Evolutionary conservation across 441 rosid species (phyloP).

Genomic region (Geranium incanum): DNA sequence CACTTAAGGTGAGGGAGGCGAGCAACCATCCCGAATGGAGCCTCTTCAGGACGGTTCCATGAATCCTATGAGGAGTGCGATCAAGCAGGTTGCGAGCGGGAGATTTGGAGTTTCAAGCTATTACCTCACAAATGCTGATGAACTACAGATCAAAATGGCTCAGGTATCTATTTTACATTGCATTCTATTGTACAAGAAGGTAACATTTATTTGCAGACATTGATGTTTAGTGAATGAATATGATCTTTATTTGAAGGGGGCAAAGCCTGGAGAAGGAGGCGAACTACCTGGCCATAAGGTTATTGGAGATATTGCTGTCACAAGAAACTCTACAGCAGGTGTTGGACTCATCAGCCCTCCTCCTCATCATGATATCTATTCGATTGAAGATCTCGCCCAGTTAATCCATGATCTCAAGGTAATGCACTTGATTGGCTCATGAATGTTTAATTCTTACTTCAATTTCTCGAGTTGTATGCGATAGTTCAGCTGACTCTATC

Average conservation of each 20-base stretch:
- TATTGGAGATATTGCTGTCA: constrained; percentile 94
- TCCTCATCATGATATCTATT: constrained; percentile 99
- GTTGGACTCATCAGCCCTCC: constrained; percentile 99
- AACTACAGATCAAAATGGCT: constrained; percentile 98
- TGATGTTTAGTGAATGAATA: constrained; percentile 40
- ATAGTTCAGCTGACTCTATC: constrained; percentile 9
- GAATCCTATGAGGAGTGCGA: constrained; percentile 96
- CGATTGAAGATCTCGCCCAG: constrained; percentile 99
- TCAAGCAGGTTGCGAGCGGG: constrained; percentile 99
- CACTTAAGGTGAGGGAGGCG: constrained; percentile 94
- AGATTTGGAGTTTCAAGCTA: constrained; percentile 98
- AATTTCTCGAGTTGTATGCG: background rate
- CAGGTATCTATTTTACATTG: constrained; percentile 53
- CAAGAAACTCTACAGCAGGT: constrained; percentile 96
- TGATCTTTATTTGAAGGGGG: constrained; percentile 47
- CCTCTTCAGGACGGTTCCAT: constrained; percentile 85
- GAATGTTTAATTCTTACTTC: background rate
- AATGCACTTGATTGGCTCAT: background rate
- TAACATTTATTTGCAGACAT: background rate
- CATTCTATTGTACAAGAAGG: background rate
- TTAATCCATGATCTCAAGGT: constrained; percentile 99
- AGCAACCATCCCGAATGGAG: constrained; percentile 96
- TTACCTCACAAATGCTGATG: constrained; percentile 96
- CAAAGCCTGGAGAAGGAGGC: constrained; percentile 99
- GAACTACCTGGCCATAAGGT: constrained; percentile 99